Conservation (phyloP, 768 basidiomycete genomes). For the Phallus indusiatus region DNA sequence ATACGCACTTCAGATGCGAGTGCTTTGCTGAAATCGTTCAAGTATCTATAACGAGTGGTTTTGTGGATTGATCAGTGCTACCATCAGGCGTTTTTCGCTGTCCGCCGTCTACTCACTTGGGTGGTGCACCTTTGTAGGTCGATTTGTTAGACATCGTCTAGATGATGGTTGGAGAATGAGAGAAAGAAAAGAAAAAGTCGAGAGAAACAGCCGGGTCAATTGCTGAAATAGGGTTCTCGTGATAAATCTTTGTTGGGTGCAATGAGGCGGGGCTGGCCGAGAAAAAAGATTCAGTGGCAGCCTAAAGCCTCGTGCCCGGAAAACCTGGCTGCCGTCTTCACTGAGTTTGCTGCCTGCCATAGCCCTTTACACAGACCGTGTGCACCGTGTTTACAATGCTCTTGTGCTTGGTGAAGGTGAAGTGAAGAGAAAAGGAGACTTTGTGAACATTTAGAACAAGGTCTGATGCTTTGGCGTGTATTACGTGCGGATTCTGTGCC, state of each 20-base stretch:
- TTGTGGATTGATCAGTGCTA: not conserved
- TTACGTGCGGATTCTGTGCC: not conserved
- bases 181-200: not conserved
- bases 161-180: not conserved
- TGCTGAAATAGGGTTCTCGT: conserved; percentile 4
- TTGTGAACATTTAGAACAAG: not conserved
- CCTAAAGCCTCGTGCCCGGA: conserved; percentile 9
- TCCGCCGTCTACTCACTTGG: not conserved
- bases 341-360: not conserved
- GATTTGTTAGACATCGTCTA: conserved; percentile 7
- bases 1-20: conserved; percentile 54
- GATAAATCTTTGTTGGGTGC: not conserved
- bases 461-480: not conserved
- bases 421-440: not conserved
- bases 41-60: conserved; percentile 28
- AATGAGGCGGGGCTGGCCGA: not conserved
- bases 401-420: not conserved
- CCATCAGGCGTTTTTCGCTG: not conserved
- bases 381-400: not conserved
- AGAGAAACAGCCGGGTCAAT: not conserved
- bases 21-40: conserved; percentile 55
- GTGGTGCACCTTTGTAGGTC: conserved; percentile 9
- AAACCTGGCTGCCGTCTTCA: not conserved
- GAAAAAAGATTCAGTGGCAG: not conserved
- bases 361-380: not conserved